Evolutionary conservation across 257 asterid species (phyloP).

Genomic region (Striga asiatica): DNA sequence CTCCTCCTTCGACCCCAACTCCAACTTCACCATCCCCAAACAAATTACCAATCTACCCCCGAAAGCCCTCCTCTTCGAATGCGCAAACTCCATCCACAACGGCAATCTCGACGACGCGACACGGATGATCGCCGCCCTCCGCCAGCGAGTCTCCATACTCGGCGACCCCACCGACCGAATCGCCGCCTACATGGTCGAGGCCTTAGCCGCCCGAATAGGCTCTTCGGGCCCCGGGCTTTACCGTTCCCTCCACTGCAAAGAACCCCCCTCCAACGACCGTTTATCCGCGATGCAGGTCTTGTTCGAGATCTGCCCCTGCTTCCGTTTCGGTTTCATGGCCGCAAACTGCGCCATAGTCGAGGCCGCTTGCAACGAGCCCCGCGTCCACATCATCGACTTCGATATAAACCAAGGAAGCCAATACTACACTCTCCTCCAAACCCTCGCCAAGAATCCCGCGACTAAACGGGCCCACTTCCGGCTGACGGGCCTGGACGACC

Average conservation of each 20-base stretch:
- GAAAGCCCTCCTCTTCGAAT: slow-evolving; percentile 58
- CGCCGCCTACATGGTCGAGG: slow-evolving; percentile 96
- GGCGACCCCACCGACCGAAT: slow-evolving; percentile 82
- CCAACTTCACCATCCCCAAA: slow-evolving; percentile 39
- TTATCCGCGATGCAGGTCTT: slow-evolving; percentile 96
- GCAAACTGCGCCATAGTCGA: slow-evolving; percentile 83
- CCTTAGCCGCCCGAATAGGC: slow-evolving; percentile 78
- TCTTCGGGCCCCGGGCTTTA: slow-evolving; percentile 87
- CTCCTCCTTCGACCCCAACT: slow-evolving; percentile 48
- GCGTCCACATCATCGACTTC: slow-evolving; percentile 75
- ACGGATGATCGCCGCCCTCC: slow-evolving; percentile 44
- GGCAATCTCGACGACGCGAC: slow-evolving; percentile 45
- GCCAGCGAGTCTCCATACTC: slow-evolving; percentile 68
- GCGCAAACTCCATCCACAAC: slow-evolving; percentile 59
- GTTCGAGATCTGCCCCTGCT: slow-evolving; percentile 92
- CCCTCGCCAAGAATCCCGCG: slow-evolving; percentile 46
- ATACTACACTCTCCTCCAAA: slow-evolving; percentile 68
- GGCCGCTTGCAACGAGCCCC: slow-evolving; percentile 47
- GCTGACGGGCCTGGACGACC: slow-evolving; percentile 89
- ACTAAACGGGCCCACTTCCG: slow-evolving; percentile 44
- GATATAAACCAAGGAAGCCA: slow-evolving; percentile 96
- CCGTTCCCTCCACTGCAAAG: slow-evolving; percentile 74
- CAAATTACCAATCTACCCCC: slow-evolving; percentile 26
- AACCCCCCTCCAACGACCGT: slow-evolving; percentile 57
- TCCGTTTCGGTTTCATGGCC: slow-evolving; percentile 80